Evolutionary conservation across 352 stramenopile genomes (phyloP).

Genomic region (Phytopythium vexans): DNA sequence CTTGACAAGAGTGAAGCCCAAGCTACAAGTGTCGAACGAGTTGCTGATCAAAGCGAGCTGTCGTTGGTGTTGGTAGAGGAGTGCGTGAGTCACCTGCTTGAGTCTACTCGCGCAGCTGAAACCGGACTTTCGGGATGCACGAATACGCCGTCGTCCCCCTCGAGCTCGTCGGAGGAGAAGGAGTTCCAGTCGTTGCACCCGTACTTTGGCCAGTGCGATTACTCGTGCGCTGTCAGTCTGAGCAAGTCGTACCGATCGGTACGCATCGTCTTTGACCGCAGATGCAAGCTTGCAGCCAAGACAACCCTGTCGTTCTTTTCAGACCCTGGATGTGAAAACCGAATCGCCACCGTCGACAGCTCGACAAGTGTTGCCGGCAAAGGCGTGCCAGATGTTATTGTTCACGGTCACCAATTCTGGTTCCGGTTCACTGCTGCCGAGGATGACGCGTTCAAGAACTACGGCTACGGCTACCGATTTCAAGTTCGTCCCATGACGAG

Average conservation of each 20-base stretch:
- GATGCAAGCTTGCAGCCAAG: constrained; percentile 69
- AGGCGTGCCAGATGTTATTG: constrained; percentile 57
- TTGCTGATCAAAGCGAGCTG: constrained; percentile 10
- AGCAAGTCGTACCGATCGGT: constrained; percentile 53
- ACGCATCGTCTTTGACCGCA: constrained; percentile 79
- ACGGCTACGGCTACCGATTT: constrained; percentile 82
- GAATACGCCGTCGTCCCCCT: not conserved
- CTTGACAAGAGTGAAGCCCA: not conserved
- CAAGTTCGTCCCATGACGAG: constrained; percentile 77
- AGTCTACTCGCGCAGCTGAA: constrained; percentile 67
- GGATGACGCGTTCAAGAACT: constrained; percentile 52
- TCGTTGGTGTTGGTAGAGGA: constrained; percentile 80
- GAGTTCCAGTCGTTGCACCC: constrained; percentile 85
- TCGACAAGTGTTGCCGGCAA: constrained; percentile 31
- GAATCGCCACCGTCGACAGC: constrained; percentile 48
- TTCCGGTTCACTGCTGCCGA: constrained; percentile 73
- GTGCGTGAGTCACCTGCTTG: constrained; percentile 82
- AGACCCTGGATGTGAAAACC: constrained; percentile 61
- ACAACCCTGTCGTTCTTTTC: constrained; percentile 69
- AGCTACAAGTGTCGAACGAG: no score
- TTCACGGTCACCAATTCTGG: constrained; percentile 79
- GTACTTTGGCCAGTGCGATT: constrained; percentile 83
- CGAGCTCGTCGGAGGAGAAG: constrained; percentile 8
- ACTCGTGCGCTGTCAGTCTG: constrained; percentile 53
- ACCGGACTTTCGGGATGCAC: not conserved